Evolutionary conservation across 106 monocot species (phyloP).

Genomic region (Alisma plantagoaquatica): DNA sequence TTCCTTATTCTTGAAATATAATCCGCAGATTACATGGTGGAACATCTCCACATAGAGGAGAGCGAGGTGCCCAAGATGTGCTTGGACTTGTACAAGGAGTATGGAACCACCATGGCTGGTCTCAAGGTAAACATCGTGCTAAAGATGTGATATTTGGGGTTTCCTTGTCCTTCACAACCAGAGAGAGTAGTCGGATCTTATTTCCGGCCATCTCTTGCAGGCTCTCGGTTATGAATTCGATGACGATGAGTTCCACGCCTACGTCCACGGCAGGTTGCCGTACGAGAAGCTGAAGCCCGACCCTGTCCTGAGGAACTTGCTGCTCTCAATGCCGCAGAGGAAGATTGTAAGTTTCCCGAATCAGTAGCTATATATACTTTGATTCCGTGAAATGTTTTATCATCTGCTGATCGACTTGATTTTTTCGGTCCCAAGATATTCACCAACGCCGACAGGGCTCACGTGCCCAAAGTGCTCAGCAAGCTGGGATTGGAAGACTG

Average conservation of each 20-base stretch:
- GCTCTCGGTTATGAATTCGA: constrained; percentile 63
- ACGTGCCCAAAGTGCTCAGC: constrained; percentile 45
- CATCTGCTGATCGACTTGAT: too few species aligned
- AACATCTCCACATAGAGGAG: constrained; percentile 70
- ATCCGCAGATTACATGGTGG: constrained; percentile 72
- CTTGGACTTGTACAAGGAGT: constrained; percentile 69
- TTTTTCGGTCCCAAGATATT: constrained; percentile 77
- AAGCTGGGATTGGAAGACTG: constrained; percentile 77
- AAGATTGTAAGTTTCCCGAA: constrained; percentile 73
- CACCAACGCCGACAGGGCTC: constrained; percentile 75
- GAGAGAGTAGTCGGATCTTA: too few species aligned
- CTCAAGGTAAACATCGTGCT: constrained; percentile 86
- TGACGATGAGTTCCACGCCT: constrained; percentile 71
- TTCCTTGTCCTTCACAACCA: too few species aligned
- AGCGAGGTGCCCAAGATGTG: constrained; percentile 67
- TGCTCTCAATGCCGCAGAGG: constrained; percentile 72
- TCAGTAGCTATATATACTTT: too few species aligned
- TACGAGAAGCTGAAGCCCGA: constrained; percentile 75
- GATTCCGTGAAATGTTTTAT: too few species aligned
- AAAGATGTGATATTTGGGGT: too few species aligned
- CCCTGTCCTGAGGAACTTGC: constrained; percentile 58
- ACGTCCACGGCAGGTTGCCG: constrained; percentile 69
- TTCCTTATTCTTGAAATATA: too few species aligned
- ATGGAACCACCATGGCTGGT: constrained; percentile 91
- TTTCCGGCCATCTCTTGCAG: too few species aligned